Conservation (phyloP, 208 protist species). For the Jaenimonas drosophilae region DNA sequence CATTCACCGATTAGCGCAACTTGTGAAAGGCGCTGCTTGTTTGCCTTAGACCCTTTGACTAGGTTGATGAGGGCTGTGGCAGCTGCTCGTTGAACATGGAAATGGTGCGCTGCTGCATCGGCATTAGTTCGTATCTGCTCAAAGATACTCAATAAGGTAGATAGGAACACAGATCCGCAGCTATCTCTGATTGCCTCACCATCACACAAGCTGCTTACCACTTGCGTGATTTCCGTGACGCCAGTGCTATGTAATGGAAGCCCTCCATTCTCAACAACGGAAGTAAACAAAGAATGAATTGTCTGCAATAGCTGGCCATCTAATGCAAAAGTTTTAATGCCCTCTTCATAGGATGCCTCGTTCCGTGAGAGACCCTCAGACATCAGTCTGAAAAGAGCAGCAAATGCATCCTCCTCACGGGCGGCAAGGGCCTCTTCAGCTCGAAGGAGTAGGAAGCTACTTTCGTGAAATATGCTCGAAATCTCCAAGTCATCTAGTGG, state of each 20-base stretch:
- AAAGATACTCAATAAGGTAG: conserved; percentile 43
- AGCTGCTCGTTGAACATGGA: conserved; percentile 56
- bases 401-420: conserved; percentile 58
- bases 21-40: conserved; percentile 67
- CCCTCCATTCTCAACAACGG: conserved; percentile 39
- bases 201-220: conserved; percentile 75
- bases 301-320: conserved; percentile 59
- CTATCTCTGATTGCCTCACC: conserved; percentile 64
- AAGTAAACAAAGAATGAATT: conserved; percentile 50
- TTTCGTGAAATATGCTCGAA: conserved; percentile 66
- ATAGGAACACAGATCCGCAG: conserved; percentile 71
- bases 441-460: conserved; percentile 67
- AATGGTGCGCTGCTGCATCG: conserved; percentile 34
- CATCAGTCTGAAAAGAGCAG: conserved; percentile 72
- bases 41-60: conserved; percentile 81
- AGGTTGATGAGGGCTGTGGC: conserved; percentile 86
- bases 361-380: conserved; percentile 70
- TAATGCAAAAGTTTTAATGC: conserved; percentile 49
- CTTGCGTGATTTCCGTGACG: conserved; percentile 69
- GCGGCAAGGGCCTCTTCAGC: conserved; percentile 74
- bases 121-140: conserved; percentile 39
- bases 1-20: conserved; percentile 69
- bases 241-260: conserved; percentile 55
- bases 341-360: conserved; percentile 59
- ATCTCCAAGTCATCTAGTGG: conserved; percentile 73